Evolutionary conservation across 2,329 filamentous ascomycete species (phyloP).

Genomic region (Diaporthe caulivora): DNA sequence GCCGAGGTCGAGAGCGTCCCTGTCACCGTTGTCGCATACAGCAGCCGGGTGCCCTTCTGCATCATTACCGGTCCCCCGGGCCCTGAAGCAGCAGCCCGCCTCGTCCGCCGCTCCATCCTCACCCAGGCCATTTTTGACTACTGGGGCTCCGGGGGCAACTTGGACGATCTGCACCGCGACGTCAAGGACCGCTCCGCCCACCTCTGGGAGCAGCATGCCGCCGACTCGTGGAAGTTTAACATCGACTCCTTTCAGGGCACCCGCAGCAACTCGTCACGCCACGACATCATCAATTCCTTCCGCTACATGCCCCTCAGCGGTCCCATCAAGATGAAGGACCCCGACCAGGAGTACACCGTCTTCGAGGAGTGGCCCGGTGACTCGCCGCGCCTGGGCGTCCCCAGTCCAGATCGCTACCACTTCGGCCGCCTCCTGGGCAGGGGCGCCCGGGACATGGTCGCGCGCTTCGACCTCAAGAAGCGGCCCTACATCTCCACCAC

Average conservation of each 20-base stretch:
- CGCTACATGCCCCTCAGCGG: conserved; percentile 83
- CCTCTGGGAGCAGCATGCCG: conserved; percentile 76
- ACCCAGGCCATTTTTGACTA: conserved; percentile 88
- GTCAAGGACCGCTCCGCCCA: conserved; percentile 70
- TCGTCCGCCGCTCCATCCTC: conserved; percentile 84
- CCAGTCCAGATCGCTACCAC: conserved; percentile 72
- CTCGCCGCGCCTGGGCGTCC: conserved; percentile 59
- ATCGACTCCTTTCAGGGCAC: conserved; percentile 87
- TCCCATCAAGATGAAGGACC: conserved; percentile 79
- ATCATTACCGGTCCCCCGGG: conserved; percentile 75
- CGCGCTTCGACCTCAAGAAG: conserved; percentile 91
- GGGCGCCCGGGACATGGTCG: conserved; percentile 75
- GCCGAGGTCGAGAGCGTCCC: conserved; percentile 76
- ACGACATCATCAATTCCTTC: conserved; percentile 86
- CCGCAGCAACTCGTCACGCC: conserved; percentile 71
- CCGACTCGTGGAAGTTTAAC: conserved; percentile 82
- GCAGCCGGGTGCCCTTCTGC: conserved; percentile 86
- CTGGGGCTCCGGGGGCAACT: conserved; percentile 80
- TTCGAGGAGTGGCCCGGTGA: conserved; percentile 83
- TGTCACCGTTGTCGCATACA: conserved; percentile 81
- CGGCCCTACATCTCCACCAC: conserved; percentile 94
- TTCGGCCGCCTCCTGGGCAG: conserved; percentile 79
- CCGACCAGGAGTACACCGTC: conserved; percentile 81
- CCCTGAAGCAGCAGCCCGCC: conserved; percentile 70
- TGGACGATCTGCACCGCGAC: conserved; percentile 76